Evolutionary conservation across 2,329 filamentous ascomycete genomes (phyloP), one percentile per base, ranked within the genome.

Genomic region (Drechslera avenae): DNA sequence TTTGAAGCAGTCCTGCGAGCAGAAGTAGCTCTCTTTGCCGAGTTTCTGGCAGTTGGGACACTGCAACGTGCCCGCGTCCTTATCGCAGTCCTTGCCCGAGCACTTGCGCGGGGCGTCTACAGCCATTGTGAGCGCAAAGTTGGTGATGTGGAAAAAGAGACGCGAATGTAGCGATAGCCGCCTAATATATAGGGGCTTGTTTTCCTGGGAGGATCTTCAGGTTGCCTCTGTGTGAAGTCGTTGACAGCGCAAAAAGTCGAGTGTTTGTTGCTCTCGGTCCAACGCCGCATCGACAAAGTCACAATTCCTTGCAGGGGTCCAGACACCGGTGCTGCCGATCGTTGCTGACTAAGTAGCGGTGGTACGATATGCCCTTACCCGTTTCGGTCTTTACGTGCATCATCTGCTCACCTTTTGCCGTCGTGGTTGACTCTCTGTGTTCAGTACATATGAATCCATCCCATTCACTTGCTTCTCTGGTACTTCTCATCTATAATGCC

Each of bases 1-100:
- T 82, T 97, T 97, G 79, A 99, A 99, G 81, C 94, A 99, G 66
- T 97, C 94, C 75, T 99, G 94, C 21, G 91, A 91, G 80, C 94
- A 99, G 79, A 97, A 99, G 77, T 86, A 97, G 78, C 91, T 96
- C 69, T 94, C 90, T 71, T 92, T 87, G 46, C 88, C 90, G 36
- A 92, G 79, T 77, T 96, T 97, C 68, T 97, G 82, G 73, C 94
- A 99, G 41, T 90, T 97, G 46, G 94, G 94, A 75, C 94, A 99
- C 75, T 97, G 92, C 39, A 99, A 79, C 46, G 86, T 81, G 54
- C 90, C 87, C 50, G 92, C 92, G 58, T 93, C 87, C 58, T 97
- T 96, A 33, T 83, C 81, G 80, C 94, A 99, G 74, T 95, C 90
- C 51, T 81, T 81, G 40, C 94, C 90, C 46, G 87, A 80, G 73